Evolutionary conservation across 129 eudicot genomes (phyloP).

Genomic region (Chrysanthemum makinoi): DNA sequence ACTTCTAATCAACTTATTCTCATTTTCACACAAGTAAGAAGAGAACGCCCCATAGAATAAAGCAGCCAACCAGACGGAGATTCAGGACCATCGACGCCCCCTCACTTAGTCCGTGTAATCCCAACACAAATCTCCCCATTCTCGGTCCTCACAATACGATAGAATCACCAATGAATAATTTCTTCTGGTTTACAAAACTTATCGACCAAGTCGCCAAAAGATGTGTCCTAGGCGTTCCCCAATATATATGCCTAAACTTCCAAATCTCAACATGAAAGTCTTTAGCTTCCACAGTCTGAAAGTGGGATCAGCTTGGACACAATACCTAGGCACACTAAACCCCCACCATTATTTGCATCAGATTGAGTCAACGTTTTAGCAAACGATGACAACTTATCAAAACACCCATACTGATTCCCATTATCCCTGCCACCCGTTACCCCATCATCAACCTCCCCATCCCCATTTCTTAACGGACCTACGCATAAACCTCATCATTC

Average conservation of each 20-base stretch:
- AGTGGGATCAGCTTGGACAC: no score
- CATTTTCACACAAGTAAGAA: no score
- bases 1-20: no score
- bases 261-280: constrained; percentile 27
- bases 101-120: constrained; percentile 66
- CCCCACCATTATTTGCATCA: constrained; percentile 76
- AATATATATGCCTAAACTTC: constrained; percentile 75
- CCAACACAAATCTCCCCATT: constrained; percentile 78
- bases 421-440: constrained; percentile 18
- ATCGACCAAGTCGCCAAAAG: constrained; percentile 84
- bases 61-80: constrained; percentile 55
- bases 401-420: constrained; percentile 24
- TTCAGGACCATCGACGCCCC: constrained; percentile 46
- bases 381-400: constrained; percentile 57
- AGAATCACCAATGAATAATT: constrained; percentile 74
- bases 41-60: no score
- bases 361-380: constrained; percentile 76
- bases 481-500: constrained; percentile 68
- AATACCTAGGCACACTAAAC: no score
- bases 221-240: constrained; percentile 82
- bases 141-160: constrained; percentile 71
- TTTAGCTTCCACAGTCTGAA: no score
- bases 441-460: constrained; percentile 33
- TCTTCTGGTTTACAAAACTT: constrained; percentile 72
- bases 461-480: constrained; percentile 50